phyloP scores from a whole-genome alignment of 1,284 basidiomycete genomes.

The Rhodotorula sp. region DNA sequence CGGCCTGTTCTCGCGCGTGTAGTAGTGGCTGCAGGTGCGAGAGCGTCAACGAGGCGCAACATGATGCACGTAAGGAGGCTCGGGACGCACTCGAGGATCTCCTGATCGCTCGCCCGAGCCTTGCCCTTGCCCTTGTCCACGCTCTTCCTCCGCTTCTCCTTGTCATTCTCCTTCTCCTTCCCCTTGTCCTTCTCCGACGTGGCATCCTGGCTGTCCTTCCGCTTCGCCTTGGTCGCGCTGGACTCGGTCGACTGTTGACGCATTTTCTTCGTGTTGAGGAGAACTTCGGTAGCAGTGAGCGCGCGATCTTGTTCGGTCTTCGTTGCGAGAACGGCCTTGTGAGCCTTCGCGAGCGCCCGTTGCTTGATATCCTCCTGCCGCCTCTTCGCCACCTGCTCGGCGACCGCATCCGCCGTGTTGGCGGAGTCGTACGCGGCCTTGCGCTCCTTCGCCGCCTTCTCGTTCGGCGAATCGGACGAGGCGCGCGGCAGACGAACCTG shows the following conservation, averaged over 20 bases:
- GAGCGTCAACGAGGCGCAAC: not conserved
- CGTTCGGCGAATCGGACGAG: not conserved
- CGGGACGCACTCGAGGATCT: not conserved
- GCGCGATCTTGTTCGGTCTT: too few species aligned
- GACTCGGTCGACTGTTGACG: not conserved
- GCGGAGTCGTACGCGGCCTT: not conserved
- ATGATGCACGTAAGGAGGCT: too few species aligned
- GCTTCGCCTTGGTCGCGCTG: not conserved
- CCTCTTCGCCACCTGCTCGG: not conserved
- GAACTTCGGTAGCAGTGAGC: too few species aligned
- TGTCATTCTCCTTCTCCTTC: not conserved
- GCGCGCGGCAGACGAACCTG: not conserved
- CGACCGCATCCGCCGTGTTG: not conserved
- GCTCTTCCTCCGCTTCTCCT: not conserved
- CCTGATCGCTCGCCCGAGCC: not conserved
- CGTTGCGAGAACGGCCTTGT: too few species aligned
- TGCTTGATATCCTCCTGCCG: not conserved
- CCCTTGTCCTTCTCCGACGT: not conserved
- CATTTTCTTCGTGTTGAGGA: not conserved
- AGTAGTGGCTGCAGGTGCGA: not conserved
- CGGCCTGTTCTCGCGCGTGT: not conserved
- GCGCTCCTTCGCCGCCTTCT: not conserved
- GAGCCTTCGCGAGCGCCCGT: not conserved
- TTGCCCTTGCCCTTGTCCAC: constrained; percentile 2
- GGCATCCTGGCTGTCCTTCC: not conserved